Conservation (phyloP, 148 eudicot genomes). For the Talinum fruticosum region DNA sequence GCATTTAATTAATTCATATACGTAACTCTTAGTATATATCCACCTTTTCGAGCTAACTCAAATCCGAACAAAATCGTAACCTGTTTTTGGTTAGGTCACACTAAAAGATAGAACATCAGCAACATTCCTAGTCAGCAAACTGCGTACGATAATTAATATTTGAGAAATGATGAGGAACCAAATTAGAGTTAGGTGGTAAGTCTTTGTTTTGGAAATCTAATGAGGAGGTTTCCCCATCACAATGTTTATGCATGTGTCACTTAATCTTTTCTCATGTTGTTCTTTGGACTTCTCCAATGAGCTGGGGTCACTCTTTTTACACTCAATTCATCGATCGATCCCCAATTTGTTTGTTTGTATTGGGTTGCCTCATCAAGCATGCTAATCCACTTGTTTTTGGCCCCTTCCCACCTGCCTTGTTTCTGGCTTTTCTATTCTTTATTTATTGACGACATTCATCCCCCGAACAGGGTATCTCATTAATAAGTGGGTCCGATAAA, state of each 20-base stretch:
- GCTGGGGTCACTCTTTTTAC: background rate
- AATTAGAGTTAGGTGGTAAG: slow-evolving; percentile 1
- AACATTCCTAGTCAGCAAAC: slow-evolving; percentile 5
- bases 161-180: background rate
- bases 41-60: background rate
- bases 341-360: background rate
- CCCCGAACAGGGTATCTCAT: background rate
- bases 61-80: background rate
- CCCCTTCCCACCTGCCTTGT: background rate
- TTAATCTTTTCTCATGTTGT: background rate
- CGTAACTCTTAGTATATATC: background rate
- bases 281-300: background rate
- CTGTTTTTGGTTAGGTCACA: background rate
- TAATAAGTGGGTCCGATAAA: background rate
- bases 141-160: background rate
- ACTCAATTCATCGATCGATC: background rate
- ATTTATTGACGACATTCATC: background rate
- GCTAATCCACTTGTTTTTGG: background rate
- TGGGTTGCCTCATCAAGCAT: background rate
- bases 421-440: background rate
- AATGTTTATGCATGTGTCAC: background rate
- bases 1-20: too few relatives aligned
- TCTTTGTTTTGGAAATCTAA: background rate
- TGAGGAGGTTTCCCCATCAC: background rate
- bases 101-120: background rate